Base-by-base conservation (phyloP, 2,329 filamentous ascomycete genomes). In the Colletotrichum plurivorum region DNA sequence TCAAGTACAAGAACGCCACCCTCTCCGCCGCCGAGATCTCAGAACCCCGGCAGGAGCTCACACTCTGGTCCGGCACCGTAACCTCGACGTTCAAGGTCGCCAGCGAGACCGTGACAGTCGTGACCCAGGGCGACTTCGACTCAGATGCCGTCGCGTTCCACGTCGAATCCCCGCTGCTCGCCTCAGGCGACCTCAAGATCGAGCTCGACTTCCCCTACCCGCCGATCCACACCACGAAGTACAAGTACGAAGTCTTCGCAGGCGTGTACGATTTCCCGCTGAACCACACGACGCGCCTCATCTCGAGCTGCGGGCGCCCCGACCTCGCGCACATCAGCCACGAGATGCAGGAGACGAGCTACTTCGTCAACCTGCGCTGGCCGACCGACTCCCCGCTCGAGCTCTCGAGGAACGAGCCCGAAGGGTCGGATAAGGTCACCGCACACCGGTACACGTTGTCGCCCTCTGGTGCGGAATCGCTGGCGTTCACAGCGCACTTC, bases 201-300 rank as follows among this genome's bases (percentile, higher is more conserved):
- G 80, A 83, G 20, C 70, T 84, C 15, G 83, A 84, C 67, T 84
- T 82, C 58, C 81, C 82, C 0, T 84, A 83, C 49, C 81, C 80
- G 0, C 80, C 80, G 1, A 75, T 81, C 2, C 79, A 82, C 51
- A 76, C 76, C 2, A 78, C 78, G 3, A 76, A 76, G n/a, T 82
- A 82, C 69, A 84, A 84, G 65, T 84, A 81, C 27, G 79, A 84
- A 55, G 80, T 81, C 12, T 84, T 83, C 39, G 81, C 79, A 0
- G 83, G 82, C 0, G 75, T 79, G 5, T 82, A 81, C 27, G 77
- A 83, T 18, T 81, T 80, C 18, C 78, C 79, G 0, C 62, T 74
- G 5, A 80, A 81, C 31, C 83, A 84, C 61, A 80, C 76, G 0
- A 84, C 82, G 0, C 73, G 66, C 3, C 71, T 78, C 3, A 43